Base-by-base conservation (phyloP, 257 asterid genomes). In the Cynanchum wilfordii region DNA sequence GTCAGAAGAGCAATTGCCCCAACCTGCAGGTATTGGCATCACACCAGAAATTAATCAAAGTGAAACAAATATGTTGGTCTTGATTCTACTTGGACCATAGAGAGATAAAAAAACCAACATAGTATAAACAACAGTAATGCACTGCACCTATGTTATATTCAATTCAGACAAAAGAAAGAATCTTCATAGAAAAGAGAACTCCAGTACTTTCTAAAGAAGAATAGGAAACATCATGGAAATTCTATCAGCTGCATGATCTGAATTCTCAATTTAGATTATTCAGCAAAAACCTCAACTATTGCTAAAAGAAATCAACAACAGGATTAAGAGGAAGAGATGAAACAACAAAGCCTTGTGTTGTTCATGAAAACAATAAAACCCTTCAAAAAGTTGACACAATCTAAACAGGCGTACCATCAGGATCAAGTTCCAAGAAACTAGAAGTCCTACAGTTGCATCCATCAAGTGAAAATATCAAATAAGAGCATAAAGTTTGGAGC, bases 1-100 rank as follows among this genome's bases (percentile, higher is more conserved):
- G 82, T 47, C 40, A 92, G 88, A 75, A 87, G 84, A 49, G 83
- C 75, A 78, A 90, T 75, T 7, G 90, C 83, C 75, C 97, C 97
- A 54, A 85, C 90, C 98, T 92, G 89, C 87, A 73, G 54, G 33
- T 3, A 49, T 42, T 66, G 69, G 80, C 54, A 72, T 40, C 25
- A 45, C 5, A 5, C 67, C 68, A 57, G 13, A 62, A 16, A 62
- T 74, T 47, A 69, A 49, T 42, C 36, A 30, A 42, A 22, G 29
- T 30, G 63, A 22, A 7, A 44, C 29, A 19, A 20, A 40, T 11
- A 11, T 5, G 24, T 36, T 4, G 2, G 30, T 44, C 69, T 56
- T 25, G 20, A 19, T 25, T 3, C 8, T 29, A 54, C 49, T 12
- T 1, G 3, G 24, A 24, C 54, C 3, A 4, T 33, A 15, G 57